Conservation (phyloP, 768 basidiomycete species). For the Mycena filopes region DNA sequence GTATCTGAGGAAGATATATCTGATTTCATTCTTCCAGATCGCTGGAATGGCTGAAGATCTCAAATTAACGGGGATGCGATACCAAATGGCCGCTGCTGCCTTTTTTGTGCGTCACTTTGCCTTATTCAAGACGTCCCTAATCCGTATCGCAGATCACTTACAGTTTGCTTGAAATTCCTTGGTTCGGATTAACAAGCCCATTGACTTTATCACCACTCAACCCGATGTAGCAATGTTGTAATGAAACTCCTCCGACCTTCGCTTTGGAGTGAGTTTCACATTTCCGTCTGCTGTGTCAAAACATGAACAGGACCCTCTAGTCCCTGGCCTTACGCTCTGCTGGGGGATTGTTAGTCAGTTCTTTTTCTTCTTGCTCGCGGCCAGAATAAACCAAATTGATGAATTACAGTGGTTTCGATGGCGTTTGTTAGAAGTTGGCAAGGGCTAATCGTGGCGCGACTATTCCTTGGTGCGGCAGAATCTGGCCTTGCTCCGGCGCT, state of each 20-base stretch:
- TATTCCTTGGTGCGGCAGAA: constrained; percentile 41
- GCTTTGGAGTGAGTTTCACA: constrained; percentile 37
- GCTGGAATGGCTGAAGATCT: constrained; percentile 55
- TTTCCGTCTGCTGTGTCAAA: not conserved
- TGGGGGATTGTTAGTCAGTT: no score
- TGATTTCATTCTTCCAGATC: constrained; percentile 39
- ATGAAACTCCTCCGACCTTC: constrained; percentile 41
- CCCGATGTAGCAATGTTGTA: constrained; percentile 36
- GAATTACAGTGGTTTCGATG: constrained; percentile 39
- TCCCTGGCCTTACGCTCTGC: constrained; percentile 13
- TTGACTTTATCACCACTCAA: not conserved
- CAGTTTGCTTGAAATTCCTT: constrained; percentile 41
- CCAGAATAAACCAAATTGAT: no score
- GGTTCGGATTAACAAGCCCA: constrained; percentile 29
- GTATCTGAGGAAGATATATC: not conserved
- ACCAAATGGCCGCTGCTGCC: constrained; percentile 41
- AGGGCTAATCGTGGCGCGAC: constrained; percentile 39
- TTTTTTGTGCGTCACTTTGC: constrained; percentile 42
- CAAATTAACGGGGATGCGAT: constrained; percentile 38
- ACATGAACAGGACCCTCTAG: constrained; percentile 10
- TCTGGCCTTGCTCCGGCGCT: constrained; percentile 44
- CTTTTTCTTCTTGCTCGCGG: no score
- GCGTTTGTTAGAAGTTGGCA: constrained; percentile 38
- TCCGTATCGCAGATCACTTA: constrained; percentile 42
- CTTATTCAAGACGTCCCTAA: no score